Evolutionary conservation across 805 yeast species (phyloP).

Genomic region (Saccharomyces cerevisiae): DNA sequence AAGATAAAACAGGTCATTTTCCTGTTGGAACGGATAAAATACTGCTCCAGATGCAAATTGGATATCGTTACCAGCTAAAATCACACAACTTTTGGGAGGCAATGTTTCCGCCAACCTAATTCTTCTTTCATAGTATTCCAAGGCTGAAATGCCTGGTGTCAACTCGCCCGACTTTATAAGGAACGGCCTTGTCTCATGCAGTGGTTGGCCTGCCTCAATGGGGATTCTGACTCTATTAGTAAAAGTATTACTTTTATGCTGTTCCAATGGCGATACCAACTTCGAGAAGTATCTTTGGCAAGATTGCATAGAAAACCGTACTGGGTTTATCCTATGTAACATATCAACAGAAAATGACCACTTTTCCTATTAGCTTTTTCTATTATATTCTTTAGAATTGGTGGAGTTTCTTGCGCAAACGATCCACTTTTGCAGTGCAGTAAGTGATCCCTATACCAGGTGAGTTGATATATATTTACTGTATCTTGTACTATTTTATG

Average conservation of each 20-base stretch:
- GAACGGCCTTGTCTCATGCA: constrained; percentile 77
- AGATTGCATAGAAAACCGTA: neutral
- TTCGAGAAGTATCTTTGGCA: neutral
- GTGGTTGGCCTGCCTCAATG: constrained; percentile 71
- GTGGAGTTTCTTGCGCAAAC: neutral
- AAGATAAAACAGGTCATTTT: constrained; percentile 76
- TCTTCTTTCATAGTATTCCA: constrained; percentile 74
- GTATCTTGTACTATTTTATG: neutral
- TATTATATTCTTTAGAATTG: neutral
- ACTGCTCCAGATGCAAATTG: constrained; percentile 86
- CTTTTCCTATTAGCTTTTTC: neutral
- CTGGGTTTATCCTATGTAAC: neutral
- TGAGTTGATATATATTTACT: neutral
- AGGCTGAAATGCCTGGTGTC: constrained; percentile 80
- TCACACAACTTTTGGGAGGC: constrained; percentile 61
- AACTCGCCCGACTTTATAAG: constrained; percentile 66
- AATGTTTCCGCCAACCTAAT: constrained; percentile 45
- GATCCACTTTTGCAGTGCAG: neutral
- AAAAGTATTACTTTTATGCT: constrained; percentile 1
- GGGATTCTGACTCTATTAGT: constrained; percentile 13
- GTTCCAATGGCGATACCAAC: neutral
- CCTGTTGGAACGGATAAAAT: constrained; percentile 86
- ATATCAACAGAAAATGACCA: neutral
- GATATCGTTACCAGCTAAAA: constrained; percentile 61
- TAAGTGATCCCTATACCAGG: neutral